Evolutionary conservation across 192 early-diverging fungal genomes (phyloP), one percentile per base, ranked within the genome.

Genomic region (Coemansia javaensis): DNA sequence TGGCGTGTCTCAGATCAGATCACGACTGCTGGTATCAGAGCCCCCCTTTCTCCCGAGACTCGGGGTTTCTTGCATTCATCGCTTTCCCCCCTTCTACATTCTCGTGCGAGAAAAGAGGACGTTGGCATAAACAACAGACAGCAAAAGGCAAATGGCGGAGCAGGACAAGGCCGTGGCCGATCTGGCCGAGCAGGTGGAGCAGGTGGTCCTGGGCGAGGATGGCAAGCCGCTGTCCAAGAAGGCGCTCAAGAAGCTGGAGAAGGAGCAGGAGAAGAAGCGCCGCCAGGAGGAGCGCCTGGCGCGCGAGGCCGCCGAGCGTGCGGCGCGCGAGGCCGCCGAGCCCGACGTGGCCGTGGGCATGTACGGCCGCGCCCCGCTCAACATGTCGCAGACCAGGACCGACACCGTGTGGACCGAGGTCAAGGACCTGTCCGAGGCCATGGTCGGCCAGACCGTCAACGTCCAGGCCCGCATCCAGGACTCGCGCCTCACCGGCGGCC

Each of bases 181-280:
- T 27, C 20, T 27, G 17, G 21, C 39, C 48, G 32, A 68, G 33
- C 44, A 63, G 32, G 61, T 77, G 24, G 72, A 81, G 51, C 59
- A 83, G 2, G 62, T 79, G 39, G 45, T 81, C 7, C 64, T 81
- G 20, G 81, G 59, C 34, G 86, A 86, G 47, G 87, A 94, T 25
- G 94, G 92, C 44, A 85, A 93, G 56, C 89, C 94, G 16, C 77
- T 93, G 32, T 89, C 91, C 32, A 93, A 94, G 73, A 85, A 84
- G 58, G 88, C 86, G 7, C 77, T 95, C 31, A 98, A 98, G 81
- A 98, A 98, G 78, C 82, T 88, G 12, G 84, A 90, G 53, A 91
- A 91, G 77, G 84, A 93, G 66, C 73, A 78, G 35, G 87, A 93
- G 61, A 98, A 95, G 86, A 88, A 85, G 56, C 57, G 52, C 47